These are phyloP conservation scores for Citrus cavaleriei DNA, from an alignment of 345 rosid genomes.

Conservation along the genomic window DNA sequence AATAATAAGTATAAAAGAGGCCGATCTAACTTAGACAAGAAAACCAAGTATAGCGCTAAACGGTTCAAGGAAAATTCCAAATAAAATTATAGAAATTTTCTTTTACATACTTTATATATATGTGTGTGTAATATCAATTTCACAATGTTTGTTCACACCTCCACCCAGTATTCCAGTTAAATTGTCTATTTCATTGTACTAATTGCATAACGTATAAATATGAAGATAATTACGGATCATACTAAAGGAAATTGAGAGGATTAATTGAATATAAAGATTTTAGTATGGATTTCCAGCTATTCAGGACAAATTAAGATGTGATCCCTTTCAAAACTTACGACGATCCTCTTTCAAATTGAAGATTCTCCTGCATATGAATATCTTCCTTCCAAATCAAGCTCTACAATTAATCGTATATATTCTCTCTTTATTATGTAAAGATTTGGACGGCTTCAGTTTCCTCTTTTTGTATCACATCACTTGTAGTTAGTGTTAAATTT, in stretches of 20 bases:
- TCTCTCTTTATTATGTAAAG: too few species aligned
- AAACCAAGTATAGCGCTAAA: too few species aligned
- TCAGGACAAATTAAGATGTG: not conserved
- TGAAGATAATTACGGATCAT: not conserved
- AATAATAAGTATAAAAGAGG: not conserved
- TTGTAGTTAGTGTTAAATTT: too few species aligned
- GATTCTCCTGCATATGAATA: too few species aligned
- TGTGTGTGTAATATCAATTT: too few species aligned
- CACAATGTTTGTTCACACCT: too few species aligned
- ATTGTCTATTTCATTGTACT: not conserved
- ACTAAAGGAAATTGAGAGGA: not conserved
- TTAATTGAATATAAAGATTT: not conserved
- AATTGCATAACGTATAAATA: too few species aligned
- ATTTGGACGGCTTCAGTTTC: not conserved
- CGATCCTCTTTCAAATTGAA: not conserved
- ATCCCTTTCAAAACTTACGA: not conserved
- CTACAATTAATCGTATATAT: not conserved
- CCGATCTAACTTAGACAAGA: too few species aligned
- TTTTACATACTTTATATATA: too few species aligned
- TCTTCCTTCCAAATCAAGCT: not conserved
- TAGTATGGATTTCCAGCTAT: not conserved
- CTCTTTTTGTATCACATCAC: not conserved
- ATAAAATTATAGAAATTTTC: too few species aligned
- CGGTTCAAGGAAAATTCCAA: not conserved
- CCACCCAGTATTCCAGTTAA: not conserved